Conservation (phyloP, 2,329 filamentous ascomycete genomes). For the Neonectria sp. region DNA sequence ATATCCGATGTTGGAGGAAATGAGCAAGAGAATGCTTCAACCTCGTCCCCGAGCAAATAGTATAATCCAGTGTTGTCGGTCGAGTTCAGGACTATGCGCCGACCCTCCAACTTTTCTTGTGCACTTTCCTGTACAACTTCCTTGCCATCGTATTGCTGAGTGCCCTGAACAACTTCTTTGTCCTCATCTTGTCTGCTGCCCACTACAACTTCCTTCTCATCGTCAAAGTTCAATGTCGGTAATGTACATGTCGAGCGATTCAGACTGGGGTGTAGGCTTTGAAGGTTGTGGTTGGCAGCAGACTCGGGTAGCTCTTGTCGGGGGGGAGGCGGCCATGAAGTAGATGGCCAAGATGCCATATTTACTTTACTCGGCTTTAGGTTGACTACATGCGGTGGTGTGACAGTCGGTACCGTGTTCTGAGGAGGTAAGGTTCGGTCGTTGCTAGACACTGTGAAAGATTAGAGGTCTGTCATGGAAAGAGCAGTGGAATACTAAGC, state of each 20-base stretch:
- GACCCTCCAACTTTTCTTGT: not conserved
- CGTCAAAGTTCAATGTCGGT: not conserved
- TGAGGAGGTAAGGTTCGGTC: not conserved
- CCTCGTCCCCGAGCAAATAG: not conserved
- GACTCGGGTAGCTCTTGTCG: not conserved
- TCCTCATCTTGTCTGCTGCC: too few relatives aligned
- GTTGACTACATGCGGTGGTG: not conserved
- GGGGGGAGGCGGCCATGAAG: not conserved
- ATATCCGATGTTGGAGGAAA: not conserved
- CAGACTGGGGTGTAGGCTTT: not conserved
- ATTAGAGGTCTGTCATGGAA: not conserved
- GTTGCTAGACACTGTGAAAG: not conserved
- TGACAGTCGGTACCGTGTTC: not conserved
- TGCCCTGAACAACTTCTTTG: too few relatives aligned
- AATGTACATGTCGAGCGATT: not conserved
- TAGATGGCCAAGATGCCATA: not conserved
- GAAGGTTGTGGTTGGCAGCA: not conserved
- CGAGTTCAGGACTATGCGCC: slow-evolving; percentile 10
- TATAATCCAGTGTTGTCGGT: slow-evolving; percentile 5
- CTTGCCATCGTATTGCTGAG: too few relatives aligned
- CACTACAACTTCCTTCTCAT: slow-evolving; percentile 14
- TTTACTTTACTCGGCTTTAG: not conserved
- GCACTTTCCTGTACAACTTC: not conserved
- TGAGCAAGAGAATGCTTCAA: not conserved
- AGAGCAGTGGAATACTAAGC: not conserved